phyloP scores from a whole-genome alignment of 1,139 yeast genomes.

The Hansenula anomala region DNA sequence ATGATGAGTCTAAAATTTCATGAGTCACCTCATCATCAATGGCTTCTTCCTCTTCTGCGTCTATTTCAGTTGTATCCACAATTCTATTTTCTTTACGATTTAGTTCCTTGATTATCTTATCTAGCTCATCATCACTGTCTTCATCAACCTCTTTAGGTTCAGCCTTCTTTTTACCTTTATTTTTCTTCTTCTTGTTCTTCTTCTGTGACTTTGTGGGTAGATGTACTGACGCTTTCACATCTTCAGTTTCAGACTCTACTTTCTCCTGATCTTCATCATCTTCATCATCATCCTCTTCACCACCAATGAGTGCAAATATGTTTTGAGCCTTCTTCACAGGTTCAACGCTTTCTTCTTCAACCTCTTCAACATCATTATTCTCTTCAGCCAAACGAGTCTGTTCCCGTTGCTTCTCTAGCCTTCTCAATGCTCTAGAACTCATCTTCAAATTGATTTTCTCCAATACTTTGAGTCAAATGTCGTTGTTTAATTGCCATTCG shows the following conservation, averaged over 20 bases:
- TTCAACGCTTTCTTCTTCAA: slow-evolving; percentile 28
- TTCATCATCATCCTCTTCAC: slow-evolving; percentile 10
- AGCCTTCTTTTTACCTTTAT: slow-evolving; percentile 4
- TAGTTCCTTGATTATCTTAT: slow-evolving; percentile 26
- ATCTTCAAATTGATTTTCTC: slow-evolving; percentile 24
- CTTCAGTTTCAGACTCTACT: slow-evolving; percentile 6
- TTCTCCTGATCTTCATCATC: slow-evolving; percentile 9
- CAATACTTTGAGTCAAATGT: background rate
- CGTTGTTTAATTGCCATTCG: background rate
- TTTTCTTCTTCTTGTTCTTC: slow-evolving; percentile 18
- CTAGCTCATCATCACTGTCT: slow-evolving; percentile 29
- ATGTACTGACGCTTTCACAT: slow-evolving; percentile 3
- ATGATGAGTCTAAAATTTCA: slow-evolving; percentile 32
- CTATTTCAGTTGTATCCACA: slow-evolving; percentile 19
- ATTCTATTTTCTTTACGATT: slow-evolving; percentile 17
- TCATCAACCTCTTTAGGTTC: slow-evolving; percentile 8
- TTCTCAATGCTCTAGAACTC: slow-evolving; percentile 68
- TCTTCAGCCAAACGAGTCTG: slow-evolving; percentile 26
- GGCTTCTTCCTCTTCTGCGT: slow-evolving; percentile 19
- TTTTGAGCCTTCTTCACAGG: slow-evolving; percentile 16
- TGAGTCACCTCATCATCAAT: slow-evolving; percentile 22
- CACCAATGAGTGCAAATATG: slow-evolving; percentile 23
- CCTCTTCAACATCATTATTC: slow-evolving; percentile 34
- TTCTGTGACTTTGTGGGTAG: slow-evolving; percentile 17
- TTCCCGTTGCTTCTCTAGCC: slow-evolving; percentile 41